phyloP scores from a whole-genome alignment of 129 eudicot genomes.

The Escallonia herrerae region DNA sequence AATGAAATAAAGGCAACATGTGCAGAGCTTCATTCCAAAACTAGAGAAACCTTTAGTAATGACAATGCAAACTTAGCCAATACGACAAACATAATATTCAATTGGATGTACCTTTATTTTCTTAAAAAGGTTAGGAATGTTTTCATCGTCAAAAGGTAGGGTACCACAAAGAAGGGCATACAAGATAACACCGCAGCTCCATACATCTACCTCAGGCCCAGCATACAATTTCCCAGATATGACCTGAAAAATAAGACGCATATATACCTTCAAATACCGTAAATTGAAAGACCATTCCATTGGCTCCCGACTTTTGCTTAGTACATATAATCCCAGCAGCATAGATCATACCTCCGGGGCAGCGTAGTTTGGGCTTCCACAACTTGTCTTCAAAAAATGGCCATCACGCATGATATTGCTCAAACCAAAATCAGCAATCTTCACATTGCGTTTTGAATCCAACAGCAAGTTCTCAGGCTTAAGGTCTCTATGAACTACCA shows the following conservation, averaged over 20 bases:
- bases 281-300: not conserved
- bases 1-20: too few relatives aligned
- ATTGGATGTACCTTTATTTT: conserved; percentile 69
- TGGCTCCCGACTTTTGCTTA: not conserved
- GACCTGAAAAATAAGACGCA: conserved; percentile 36
- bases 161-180: conserved; percentile 98
- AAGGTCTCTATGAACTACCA: conserved; percentile 97
- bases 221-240: conserved; percentile 95
- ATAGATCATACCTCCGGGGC: conserved; percentile 75
- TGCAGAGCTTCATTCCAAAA: too few relatives aligned
- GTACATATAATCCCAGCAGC: not conserved
- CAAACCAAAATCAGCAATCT: conserved; percentile 96
- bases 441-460: conserved; percentile 76
- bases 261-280: not conserved
- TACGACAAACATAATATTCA: not conserved
- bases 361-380: conserved; percentile 98
- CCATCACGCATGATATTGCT: conserved; percentile 98
- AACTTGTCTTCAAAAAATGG: conserved; percentile 94
- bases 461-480: conserved; percentile 86
- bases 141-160: conserved; percentile 96
- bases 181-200: conserved; percentile 99
- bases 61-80: not conserved
- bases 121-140: conserved; percentile 92
- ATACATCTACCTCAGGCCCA: conserved; percentile 97
- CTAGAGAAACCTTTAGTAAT: not conserved